phyloP scores from a whole-genome alignment of 768 basidiomycete genomes.

The Xerocomus spinulosus region DNA sequence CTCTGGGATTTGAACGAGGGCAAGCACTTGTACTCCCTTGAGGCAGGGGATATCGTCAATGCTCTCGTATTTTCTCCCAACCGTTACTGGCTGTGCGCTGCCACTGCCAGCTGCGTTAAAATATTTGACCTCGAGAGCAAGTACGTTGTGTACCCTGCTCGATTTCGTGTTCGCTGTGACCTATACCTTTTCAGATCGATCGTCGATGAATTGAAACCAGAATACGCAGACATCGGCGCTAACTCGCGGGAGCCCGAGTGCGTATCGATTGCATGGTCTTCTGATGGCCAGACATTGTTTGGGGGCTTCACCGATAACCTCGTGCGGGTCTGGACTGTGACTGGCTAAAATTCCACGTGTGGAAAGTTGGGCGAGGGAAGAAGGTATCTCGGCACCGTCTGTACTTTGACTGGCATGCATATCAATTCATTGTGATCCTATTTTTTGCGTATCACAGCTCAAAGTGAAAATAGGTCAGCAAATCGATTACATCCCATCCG shows the following conservation, averaged over 20 bases:
- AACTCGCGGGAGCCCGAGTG: conserved; percentile 83
- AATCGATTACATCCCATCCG: too few relatives aligned
- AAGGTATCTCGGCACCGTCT: conserved; percentile 21
- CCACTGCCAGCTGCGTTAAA: conserved; percentile 95
- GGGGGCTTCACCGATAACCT: conserved; percentile 95
- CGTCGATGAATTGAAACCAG: conserved; percentile 97
- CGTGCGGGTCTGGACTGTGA: conserved; percentile 89
- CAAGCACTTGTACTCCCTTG: conserved; percentile 99
- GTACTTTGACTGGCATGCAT: conserved; percentile 20
- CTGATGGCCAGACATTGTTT: conserved; percentile 96
- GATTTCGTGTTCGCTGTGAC: not conserved
- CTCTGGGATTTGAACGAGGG: conserved; percentile 99
- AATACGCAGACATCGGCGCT: conserved; percentile 73
- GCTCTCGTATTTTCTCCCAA: conserved; percentile 99
- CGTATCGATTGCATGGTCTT: conserved; percentile 97
- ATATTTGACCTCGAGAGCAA: conserved; percentile 99
- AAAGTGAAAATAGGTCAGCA: not conserved
- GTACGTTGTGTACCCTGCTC: conserved; percentile 45
- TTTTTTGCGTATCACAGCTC: conserved; percentile 1
- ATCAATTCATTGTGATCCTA: conserved; percentile 17
- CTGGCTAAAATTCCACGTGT: conserved; percentile 34
- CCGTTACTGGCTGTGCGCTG: conserved; percentile 99
- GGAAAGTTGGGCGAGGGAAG: conserved; percentile 19
- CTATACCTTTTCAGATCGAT: conserved; percentile 59
- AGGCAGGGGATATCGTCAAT: conserved; percentile 97